phyloP scores from a whole-genome alignment of 805 yeast species.

The Hanseniaspora clermontiae region DNA sequence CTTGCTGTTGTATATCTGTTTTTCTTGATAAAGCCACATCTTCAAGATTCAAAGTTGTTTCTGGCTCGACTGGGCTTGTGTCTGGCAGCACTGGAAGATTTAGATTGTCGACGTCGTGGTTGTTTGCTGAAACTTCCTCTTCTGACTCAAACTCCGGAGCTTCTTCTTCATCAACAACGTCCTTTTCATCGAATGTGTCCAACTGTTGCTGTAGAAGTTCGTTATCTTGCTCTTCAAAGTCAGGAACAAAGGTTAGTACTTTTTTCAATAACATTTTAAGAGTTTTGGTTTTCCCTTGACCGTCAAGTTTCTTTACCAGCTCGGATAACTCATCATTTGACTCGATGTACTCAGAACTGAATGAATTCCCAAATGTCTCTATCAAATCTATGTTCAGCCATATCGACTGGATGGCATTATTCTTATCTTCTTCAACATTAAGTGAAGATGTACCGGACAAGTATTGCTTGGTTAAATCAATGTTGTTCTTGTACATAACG shows the following conservation, averaged over 20 bases:
- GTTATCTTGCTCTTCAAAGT: constrained; percentile 1
- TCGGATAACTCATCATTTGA: constrained; percentile 1
- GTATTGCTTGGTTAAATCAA: constrained; percentile 32
- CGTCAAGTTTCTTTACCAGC: background rate
- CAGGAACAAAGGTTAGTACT: background rate
- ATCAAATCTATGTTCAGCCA: constrained; percentile 12
- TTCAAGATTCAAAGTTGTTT: constrained; percentile 1
- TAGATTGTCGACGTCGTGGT: background rate
- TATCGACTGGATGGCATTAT: constrained; percentile 1
- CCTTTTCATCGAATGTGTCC: background rate
- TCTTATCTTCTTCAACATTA: background rate
- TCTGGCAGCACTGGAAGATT: constrained; percentile 13
- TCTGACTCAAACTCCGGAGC: constrained; percentile 4
- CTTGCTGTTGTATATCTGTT: background rate
- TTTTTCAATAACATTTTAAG: constrained; percentile 9
- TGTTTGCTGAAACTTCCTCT: constrained; percentile 1
- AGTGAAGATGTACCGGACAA: constrained; percentile 26
- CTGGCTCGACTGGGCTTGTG: constrained; percentile 10
- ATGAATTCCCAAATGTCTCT: background rate
- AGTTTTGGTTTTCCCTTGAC: background rate
- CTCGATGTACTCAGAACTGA: background rate
- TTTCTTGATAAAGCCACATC: background rate
- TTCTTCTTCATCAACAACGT: background rate
- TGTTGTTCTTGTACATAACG: constrained; percentile 7
- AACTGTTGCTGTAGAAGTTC: constrained; percentile 1